Base-by-base conservation (phyloP, 805 yeast genomes). In the Kluyveromyces aestuarii region DNA sequence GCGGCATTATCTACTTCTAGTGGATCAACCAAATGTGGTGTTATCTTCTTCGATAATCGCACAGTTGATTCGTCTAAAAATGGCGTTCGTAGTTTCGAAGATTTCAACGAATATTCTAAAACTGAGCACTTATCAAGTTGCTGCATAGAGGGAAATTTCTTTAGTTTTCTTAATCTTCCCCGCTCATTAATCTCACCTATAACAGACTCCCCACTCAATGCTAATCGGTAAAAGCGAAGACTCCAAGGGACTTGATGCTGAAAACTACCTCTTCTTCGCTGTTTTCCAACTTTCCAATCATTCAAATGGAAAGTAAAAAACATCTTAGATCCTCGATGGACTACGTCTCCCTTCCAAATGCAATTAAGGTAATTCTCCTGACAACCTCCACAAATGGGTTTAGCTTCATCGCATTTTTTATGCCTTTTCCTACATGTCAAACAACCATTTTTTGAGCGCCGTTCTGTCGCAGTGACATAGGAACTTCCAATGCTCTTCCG, bases 71-170 rank as follows among this genome's bases (percentile, higher is more conserved):
- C 49, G 45, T 27, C 46, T 27, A 25, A 50, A 39, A 40, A 60
- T 2, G 68, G 65, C 8, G 56, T 51, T 27, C 61, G 11, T 14
- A 7, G 9, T 8, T 18, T 7, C 19, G 36, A 13, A 2, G 19
- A 25, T 14, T 27, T 33, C 11, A 25, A 7, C 6, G 35, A 14
- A 27, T 14, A 21, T 21, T 7, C 18, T 8, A 11, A 14, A 4
- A 14, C 7, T 27, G 11, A 11, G 16, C 36, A 25, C 11, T 14
- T 25, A 14, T 41, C 44, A 9, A 41, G 36, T n/a, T 21, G 17
- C 30, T 41, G 27, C 8, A 25, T 33, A 6, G 44, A 25, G 8
- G 44, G 44, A 17, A 41, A 41, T 41, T 33, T 21, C 19, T 41
- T 41, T 18, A 41, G 19, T 17, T 41, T 25, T 27, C 30, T 18